Base-by-base conservation (phyloP, 2,329 filamentous ascomycete genomes). In the Hymenoscyphus repandus region DNA sequence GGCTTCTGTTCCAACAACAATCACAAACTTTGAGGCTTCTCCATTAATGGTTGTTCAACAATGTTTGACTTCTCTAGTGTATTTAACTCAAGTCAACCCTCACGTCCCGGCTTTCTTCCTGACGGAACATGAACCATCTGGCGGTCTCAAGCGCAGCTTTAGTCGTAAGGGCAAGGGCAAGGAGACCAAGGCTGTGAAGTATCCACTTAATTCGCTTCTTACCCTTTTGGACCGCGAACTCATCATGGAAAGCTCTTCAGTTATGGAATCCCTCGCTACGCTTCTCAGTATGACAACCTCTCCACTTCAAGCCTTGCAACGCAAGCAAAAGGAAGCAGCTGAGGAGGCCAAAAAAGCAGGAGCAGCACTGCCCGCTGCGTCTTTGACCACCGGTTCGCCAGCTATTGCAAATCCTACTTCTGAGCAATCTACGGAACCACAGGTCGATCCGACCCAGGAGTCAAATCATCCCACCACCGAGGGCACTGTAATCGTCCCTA, bases 11-110 rank as follows among this genome's bases (percentile, higher is more conserved):
- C 68, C 45, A 72, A 79, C 58, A 33, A 80, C 84, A 4, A 27
- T 27, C 22, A 27, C 22, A 44, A 90, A 84, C 66, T 88, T 88
- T 5, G 93, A 97, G 64, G 87, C 95, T 38, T 97, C 93, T 4
- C 95, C 95, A 11, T 79, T 97, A 38, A 83, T 96, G 74, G 89
- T 99, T 47, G 90, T 97, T 7, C 92, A 97, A 67, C 95, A 99
- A 68, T 97, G 93, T 64, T 77, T 99, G 34, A 85, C 87, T 56
- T 83, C 93, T 2, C 77, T 99, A 10, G 87, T 88, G 39, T 90
- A 90, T 61, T 77, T 99, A 18, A 90, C 88, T 12, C 81, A 85
- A 55, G 88, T 88, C 68, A 96, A 95, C 62, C 82, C 84, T 32
- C 90, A 95, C 63, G 86, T 97, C 46, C 83, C 90, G 33, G 89